These are phyloP conservation scores for Stagonosporopsis chrysanthemi DNA, from an alignment of 2,329 filamentous ascomycete species.

Conservation along the genomic window DNA sequence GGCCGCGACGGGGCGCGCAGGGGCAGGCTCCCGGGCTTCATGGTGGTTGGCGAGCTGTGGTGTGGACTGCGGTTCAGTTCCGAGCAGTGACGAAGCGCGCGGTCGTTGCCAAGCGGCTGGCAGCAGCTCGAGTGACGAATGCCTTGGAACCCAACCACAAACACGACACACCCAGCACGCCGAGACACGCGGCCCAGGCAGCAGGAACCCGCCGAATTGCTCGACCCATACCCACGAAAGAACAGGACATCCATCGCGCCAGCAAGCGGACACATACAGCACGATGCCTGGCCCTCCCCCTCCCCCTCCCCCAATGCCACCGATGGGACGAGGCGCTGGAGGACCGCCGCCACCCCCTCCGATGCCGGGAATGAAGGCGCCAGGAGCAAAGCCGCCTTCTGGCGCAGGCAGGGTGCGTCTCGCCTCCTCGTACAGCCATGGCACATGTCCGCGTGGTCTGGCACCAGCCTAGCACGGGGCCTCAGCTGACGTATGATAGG, in stretches of 20 bases:
- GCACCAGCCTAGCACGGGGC: constrained; percentile 15
- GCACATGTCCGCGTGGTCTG: background rate
- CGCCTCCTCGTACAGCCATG: background rate
- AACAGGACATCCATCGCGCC: background rate
- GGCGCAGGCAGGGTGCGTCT: constrained; percentile 48
- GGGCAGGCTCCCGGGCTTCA: constrained; percentile 40
- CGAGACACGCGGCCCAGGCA: constrained; percentile 27
- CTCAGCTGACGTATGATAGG: constrained; percentile 61
- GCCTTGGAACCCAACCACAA: constrained; percentile 19
- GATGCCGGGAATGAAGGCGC: constrained; percentile 46
- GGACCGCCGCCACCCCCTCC: constrained; percentile 48
- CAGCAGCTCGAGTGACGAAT: constrained; percentile 7
- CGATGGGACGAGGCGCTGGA: constrained; percentile 49
- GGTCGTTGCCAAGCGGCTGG: constrained; percentile 13
- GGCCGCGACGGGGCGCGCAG: constrained; percentile 40
- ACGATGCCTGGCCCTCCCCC: constrained; percentile 47
- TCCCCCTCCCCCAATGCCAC: constrained; percentile 49
- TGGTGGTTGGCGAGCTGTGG: constrained; percentile 22
- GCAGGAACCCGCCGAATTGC: constrained; percentile 18
- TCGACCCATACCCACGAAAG: background rate
- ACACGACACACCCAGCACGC: constrained; percentile 29
- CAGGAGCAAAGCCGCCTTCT: constrained; percentile 39
- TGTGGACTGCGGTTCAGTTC: background rate
- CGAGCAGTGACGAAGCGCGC: constrained; percentile 14
- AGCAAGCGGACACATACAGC: constrained; percentile 24